Percentiles rank a stretch among this genome's conserved stretches.
phyloP scores from a whole-genome alignment of 139 green algal genomes.

The Tetradesmus obliquus region DNA sequence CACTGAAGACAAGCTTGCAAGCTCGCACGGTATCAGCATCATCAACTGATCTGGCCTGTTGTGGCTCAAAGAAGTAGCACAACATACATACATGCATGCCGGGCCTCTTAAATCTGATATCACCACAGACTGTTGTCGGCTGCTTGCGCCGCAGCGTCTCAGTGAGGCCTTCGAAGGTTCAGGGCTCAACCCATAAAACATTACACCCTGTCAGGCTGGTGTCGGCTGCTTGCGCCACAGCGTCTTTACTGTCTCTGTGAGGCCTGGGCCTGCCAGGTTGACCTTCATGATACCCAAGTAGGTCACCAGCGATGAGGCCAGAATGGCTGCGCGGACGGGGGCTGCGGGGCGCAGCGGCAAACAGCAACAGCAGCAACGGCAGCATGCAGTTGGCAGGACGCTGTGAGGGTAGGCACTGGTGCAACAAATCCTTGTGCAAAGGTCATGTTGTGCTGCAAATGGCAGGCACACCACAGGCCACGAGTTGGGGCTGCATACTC shows the following conservation, averaged over 20 bases:
- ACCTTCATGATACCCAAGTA: conserved; percentile 82
- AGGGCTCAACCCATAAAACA: no score
- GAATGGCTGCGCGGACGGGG: conserved; percentile 60
- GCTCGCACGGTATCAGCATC: no score
- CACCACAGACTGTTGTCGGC: no score
- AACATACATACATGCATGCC: no score
- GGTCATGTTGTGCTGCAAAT: neutral
- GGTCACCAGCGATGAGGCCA: conserved; percentile 66
- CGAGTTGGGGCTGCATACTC: neutral
- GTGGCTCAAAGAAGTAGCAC: no score
- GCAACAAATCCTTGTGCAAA: neutral
- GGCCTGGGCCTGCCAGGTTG: conserved; percentile 71
- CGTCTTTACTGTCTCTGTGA: conserved; percentile 70
- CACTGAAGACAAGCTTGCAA: no score
- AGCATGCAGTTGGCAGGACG: neutral
- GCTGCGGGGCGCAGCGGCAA: conserved; percentile 47
- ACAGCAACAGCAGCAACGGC: neutral
- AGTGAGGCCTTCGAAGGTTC: no score
- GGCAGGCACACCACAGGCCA: neutral
- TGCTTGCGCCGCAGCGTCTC: no score
- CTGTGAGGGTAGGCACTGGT: neutral
- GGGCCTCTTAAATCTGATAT: no score
- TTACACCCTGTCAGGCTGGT: neutral
- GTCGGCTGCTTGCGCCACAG: conserved; percentile 62
- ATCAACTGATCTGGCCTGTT: no score